Conservation (phyloP, 2,329 filamentous ascomycete species). For the Hypoxylon sp. region DNA sequence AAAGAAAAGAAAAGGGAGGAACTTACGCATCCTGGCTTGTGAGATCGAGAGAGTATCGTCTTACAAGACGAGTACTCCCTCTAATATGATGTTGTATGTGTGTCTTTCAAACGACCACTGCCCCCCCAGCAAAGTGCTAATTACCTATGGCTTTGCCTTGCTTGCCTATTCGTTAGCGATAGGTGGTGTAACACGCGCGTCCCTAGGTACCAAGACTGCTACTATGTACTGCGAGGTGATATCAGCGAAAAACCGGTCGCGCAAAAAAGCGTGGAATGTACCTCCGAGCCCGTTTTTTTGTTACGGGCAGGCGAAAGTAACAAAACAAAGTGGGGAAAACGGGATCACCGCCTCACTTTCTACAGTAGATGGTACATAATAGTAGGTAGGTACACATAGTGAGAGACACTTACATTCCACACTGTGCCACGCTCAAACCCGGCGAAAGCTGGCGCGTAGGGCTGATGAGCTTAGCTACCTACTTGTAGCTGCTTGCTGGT, state of each 20-base stretch:
- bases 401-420: conserved; percentile 6
- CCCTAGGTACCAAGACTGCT: no score
- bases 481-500: no score
- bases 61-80: conserved; percentile 29
- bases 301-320: background rate
- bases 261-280: conserved; percentile 7
- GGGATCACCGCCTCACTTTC: conserved; percentile 33
- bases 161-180: conserved; percentile 9
- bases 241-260: conserved; percentile 14
- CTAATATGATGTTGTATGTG: no score
- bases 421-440: conserved; percentile 22
- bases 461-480: conserved; percentile 28
- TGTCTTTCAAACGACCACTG: no score
- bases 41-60: conserved; percentile 23
- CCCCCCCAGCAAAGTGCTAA: no score
- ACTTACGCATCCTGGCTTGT: conserved; percentile 28
- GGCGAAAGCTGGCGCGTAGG: conserved; percentile 24
- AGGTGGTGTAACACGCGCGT: conserved; percentile 22
- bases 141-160: conserved; percentile 1
- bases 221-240: conserved; percentile 9
- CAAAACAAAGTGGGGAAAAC: conserved; percentile 4
- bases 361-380: no score
- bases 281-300: conserved; percentile 20
- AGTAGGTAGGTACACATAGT: conserved; percentile 7
- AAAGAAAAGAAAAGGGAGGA: background rate